These are phyloP conservation scores for Leccinum fibrillosum DNA, from an alignment of 768 basidiomycete species.

Conservation along the genomic window DNA sequence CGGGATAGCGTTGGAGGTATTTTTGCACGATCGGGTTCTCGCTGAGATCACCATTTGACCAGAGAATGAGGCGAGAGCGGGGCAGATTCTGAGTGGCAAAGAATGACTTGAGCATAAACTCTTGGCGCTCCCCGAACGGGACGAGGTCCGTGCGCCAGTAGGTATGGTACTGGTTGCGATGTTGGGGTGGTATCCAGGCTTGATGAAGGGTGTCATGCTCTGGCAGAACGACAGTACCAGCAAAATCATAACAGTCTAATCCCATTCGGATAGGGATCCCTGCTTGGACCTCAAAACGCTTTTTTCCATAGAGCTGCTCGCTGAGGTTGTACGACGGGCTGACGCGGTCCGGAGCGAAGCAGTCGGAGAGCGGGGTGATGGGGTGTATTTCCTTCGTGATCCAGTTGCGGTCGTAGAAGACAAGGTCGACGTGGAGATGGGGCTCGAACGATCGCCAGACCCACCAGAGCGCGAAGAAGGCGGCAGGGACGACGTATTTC, in stretches of 20 bases:
- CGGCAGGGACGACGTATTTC: constrained; percentile 42
- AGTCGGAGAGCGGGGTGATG: constrained; percentile 63
- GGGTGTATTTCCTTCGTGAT: constrained; percentile 66
- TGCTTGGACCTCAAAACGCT: constrained; percentile 71
- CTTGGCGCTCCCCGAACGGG: constrained; percentile 75
- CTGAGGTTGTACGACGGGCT: constrained; percentile 69
- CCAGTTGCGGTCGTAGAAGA: constrained; percentile 77
- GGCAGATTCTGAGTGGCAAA: constrained; percentile 83
- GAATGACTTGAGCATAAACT: constrained; percentile 88
- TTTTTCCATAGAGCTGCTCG: constrained; percentile 57
- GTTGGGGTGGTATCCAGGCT: constrained; percentile 32
- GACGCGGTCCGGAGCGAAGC: constrained; percentile 62
- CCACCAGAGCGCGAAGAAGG: constrained; percentile 27
- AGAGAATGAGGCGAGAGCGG: constrained; percentile 72
- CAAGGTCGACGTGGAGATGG: constrained; percentile 69
- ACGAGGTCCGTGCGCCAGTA: constrained; percentile 92
- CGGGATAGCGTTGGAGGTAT: constrained; percentile 64
- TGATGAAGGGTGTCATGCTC: constrained; percentile 5
- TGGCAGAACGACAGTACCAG: constrained; percentile 62
- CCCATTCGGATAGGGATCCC: constrained; percentile 77
- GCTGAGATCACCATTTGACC: constrained; percentile 84
- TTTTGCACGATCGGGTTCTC: constrained; percentile 51
- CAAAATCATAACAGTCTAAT: constrained; percentile 90
- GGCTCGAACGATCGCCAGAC: constrained; percentile 65
- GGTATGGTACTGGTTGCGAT: constrained; percentile 75